Conservation (phyloP, 2,329 filamentous ascomycete species). For the Chrysoporthe deuterocubensis region DNA sequence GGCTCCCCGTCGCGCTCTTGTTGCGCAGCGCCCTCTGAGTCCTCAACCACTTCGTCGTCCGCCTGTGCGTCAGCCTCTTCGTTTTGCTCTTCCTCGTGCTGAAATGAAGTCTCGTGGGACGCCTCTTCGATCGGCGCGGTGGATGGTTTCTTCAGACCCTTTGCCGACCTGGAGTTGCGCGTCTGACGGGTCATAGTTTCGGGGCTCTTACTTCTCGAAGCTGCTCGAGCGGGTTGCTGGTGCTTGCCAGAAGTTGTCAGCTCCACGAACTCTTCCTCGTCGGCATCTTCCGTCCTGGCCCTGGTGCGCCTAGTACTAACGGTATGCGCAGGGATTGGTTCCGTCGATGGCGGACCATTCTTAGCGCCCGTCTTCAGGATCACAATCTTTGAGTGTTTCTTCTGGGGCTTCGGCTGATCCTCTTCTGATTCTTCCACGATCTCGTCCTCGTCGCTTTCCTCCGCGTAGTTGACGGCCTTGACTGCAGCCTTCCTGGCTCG, state of each 20-base stretch:
- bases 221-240: conserved; percentile 50
- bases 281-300: conserved; percentile 57
- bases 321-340: conserved; percentile 10
- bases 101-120: conserved; percentile 52
- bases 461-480: conserved; percentile 51
- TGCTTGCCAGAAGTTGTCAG: conserved; percentile 66
- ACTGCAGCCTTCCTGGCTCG: conserved; percentile 53
- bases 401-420: conserved; percentile 32
- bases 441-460: conserved; percentile 49
- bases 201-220: conserved; percentile 60
- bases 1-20: conserved; percentile 35
- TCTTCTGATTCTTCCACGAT: conserved; percentile 35
- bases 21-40: conserved; percentile 22
- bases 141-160: conserved; percentile 54
- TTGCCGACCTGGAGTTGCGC: conserved; percentile 54
- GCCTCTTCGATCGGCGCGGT: conserved; percentile 55
- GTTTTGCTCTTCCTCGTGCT: conserved; percentile 30
- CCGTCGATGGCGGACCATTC: conserved; percentile 24
- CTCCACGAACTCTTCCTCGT: conserved; percentile 59
- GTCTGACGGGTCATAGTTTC: conserved; percentile 50
- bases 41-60: conserved; percentile 30
- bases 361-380: conserved; percentile 45
- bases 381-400: conserved; percentile 44
- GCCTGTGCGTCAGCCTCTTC: conserved; percentile 39
- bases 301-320: conserved; percentile 53